A percentile compares a stretch with the other conserved stretches of the same genome.
Conservation (phyloP, 169 alveolate genomes). For the Sarcocystis neurona region DNA sequence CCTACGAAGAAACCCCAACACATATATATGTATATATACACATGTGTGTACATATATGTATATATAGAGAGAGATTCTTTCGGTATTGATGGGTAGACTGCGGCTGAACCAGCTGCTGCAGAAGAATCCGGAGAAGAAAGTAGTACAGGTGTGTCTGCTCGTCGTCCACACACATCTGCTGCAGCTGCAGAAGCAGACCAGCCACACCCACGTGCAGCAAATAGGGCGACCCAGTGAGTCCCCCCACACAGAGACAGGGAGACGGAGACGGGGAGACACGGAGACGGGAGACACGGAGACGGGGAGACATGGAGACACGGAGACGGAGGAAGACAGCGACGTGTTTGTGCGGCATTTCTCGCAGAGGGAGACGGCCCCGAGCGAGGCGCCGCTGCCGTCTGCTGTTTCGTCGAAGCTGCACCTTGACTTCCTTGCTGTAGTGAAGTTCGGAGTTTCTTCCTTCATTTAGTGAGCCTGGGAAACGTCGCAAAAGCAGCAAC, state of each 20-base stretch:
- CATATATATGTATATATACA: too few species aligned
- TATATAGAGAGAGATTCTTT: too few species aligned
- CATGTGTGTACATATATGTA: too few species aligned
- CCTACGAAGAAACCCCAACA: too few species aligned
- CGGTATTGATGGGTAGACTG: too few species aligned
- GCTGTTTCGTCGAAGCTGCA: background rate
- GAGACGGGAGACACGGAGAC: background rate
- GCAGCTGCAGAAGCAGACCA: too few species aligned
- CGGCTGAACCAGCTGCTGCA: too few species aligned
- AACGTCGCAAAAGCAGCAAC: too few species aligned
- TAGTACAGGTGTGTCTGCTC: too few species aligned
- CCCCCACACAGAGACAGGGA: background rate
- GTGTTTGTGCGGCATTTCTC: background rate
- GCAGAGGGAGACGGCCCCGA: background rate
- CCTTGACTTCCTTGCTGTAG: constrained; percentile 1
- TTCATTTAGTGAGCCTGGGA: background rate
- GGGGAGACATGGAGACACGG: background rate
- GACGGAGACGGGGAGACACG: background rate
- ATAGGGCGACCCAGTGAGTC: background rate
- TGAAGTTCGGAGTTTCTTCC: background rate
- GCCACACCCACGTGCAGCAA: too few species aligned
- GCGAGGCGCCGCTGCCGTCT: background rate
- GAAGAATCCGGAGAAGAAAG: too few species aligned
- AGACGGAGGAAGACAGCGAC: background rate
- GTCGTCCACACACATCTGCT: too few species aligned